Conservation (phyloP, 805 yeast species). For the Pichia nakasei region DNA sequence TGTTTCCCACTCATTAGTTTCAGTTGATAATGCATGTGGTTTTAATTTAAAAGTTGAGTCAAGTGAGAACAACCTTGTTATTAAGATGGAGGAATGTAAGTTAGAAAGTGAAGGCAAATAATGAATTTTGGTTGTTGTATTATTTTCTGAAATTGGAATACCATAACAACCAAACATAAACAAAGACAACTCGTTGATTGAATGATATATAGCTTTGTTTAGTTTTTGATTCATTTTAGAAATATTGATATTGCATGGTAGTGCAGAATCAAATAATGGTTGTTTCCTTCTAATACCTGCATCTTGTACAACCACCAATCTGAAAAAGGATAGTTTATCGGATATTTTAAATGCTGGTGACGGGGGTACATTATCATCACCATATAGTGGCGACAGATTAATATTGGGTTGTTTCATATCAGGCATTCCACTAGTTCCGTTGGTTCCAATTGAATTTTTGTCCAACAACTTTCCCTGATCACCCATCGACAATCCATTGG, state of each 20-base stretch:
- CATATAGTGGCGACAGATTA: slow-evolving; percentile 6
- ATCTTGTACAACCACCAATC: slow-evolving; percentile 43
- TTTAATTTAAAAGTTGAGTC: slow-evolving; percentile 18
- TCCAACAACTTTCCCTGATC: neutral
- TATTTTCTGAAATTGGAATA: slow-evolving; percentile 38
- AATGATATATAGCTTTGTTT: slow-evolving; percentile 31
- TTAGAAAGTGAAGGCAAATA: slow-evolving; percentile 32
- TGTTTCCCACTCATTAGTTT: slow-evolving; percentile 33
- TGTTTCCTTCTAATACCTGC: slow-evolving; percentile 41
- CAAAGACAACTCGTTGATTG: slow-evolving; percentile 36
- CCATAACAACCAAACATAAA: slow-evolving; percentile 51
- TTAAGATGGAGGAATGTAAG: slow-evolving; percentile 32
- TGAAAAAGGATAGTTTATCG: slow-evolving; percentile 23
- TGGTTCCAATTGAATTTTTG: neutral
- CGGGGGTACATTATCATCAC: slow-evolving; percentile 8
- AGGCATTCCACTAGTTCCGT: neutral
- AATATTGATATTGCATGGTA: slow-evolving; percentile 9
- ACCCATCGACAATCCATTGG: neutral
- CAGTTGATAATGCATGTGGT: slow-evolving; percentile 1
- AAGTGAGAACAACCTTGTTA: slow-evolving; percentile 36
- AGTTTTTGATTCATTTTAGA: slow-evolving; percentile 10
- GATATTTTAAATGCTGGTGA: slow-evolving; percentile 15
- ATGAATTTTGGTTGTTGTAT: slow-evolving; percentile 39
- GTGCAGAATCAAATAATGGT: slow-evolving; percentile 39
- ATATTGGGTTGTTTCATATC: neutral